Evolutionary conservation across 371 early-diverging fungal species (phyloP).

Genomic region (Rhizopus delemar): DNA sequence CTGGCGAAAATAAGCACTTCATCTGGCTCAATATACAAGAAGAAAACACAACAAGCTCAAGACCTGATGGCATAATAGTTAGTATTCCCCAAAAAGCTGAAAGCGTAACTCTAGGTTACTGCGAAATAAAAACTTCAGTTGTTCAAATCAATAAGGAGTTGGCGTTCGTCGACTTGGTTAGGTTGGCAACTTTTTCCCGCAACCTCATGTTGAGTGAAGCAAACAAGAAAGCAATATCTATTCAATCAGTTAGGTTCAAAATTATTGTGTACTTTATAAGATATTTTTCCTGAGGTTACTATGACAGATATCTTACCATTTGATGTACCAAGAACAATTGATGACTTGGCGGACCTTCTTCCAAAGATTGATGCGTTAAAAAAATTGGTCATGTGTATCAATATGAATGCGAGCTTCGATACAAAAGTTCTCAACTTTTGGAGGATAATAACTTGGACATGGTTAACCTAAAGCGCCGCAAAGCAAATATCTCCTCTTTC

Average conservation of each 20-base stretch:
- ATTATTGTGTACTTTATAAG: slow-evolving; percentile 6
- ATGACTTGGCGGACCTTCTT: background rate
- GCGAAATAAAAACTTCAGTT: slow-evolving; percentile 3
- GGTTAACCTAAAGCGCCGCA: slow-evolving; percentile 50
- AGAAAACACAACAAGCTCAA: slow-evolving; percentile 4
- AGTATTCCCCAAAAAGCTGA: slow-evolving; percentile 4
- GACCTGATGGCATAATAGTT: slow-evolving; percentile 1
- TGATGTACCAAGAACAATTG: slow-evolving; percentile 4
- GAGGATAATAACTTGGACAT: slow-evolving; percentile 96
- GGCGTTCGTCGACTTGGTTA: slow-evolving; percentile 9
- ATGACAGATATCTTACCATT: slow-evolving; percentile 3
- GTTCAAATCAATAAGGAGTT: slow-evolving; percentile 6
- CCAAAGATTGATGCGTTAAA: slow-evolving; percentile 3
- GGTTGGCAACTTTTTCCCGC: slow-evolving; percentile 11
- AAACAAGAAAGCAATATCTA: slow-evolving; percentile 3
- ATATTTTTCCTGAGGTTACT: background rate
- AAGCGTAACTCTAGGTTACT: slow-evolving; percentile 7
- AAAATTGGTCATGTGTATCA: background rate
- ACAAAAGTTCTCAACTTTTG: slow-evolving; percentile 73
- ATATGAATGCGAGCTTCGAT: background rate
- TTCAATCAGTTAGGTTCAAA: slow-evolving; percentile 5
- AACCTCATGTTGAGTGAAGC: slow-evolving; percentile 8
- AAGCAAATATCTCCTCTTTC: background rate
- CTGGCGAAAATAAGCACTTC: slow-evolving; percentile 6
- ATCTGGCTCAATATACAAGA: slow-evolving; percentile 13